phyloP scores from a whole-genome alignment of 1,139 yeast species.

The Hemisphaericaspora xylanilytica region DNA sequence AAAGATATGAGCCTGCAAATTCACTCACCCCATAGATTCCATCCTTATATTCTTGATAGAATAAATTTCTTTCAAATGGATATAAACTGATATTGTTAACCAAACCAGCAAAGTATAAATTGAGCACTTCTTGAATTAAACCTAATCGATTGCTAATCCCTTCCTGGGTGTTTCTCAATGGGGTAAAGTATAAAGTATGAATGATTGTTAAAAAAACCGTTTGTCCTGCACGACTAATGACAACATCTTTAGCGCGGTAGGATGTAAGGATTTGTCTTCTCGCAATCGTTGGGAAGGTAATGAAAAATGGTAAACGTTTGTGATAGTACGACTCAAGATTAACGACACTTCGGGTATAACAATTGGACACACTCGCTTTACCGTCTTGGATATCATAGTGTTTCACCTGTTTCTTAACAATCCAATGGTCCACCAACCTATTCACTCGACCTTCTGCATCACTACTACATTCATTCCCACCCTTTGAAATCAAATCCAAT shows the following conservation, averaged over 20 bases:
- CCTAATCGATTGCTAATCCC: conserved; percentile 69
- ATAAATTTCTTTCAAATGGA: conserved; percentile 70
- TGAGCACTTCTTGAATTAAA: conserved; percentile 67
- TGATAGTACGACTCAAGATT: conserved; percentile 22
- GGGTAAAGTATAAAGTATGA: conserved; percentile 68
- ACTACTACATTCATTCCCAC: conserved; percentile 30
- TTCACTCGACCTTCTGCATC: conserved; percentile 30
- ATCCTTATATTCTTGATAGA: conserved; percentile 77
- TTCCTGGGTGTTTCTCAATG: conserved; percentile 50
- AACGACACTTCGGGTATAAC: conserved; percentile 11
- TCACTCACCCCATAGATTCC: conserved; percentile 67
- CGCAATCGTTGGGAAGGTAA: conserved; percentile 30
- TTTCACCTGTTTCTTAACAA: not conserved
- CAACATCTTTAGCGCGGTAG: conserved; percentile 57
- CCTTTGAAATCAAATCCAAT: conserved; percentile 64
- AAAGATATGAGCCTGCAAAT: conserved; percentile 62
- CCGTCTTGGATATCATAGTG: not conserved
- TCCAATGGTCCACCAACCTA: conserved; percentile 41
- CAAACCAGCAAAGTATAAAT: conserved; percentile 77
- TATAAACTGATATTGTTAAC: conserved; percentile 72
- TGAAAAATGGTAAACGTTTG: conserved; percentile 22
- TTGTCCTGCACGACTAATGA: conserved; percentile 68
- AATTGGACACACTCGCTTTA: conserved; percentile 5
- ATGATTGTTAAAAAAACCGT: conserved; percentile 63
- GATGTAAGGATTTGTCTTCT: conserved; percentile 46